Evolutionary conservation across 75 land plant species (phyloP).

Genomic region (Cunninghamia lanceolata): DNA sequence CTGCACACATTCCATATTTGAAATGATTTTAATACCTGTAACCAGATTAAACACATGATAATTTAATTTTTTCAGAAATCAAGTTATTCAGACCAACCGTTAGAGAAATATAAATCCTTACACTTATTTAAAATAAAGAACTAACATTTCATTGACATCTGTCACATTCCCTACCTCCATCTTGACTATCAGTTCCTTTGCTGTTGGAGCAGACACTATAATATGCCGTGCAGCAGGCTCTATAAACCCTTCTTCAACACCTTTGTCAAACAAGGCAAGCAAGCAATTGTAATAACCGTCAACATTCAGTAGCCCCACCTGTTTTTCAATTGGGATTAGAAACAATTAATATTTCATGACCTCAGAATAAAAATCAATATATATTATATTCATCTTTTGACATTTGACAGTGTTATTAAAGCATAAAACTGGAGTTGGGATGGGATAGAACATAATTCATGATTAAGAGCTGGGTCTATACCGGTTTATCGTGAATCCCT

Average conservation of each 20-base stretch:
- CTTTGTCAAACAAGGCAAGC: slow-evolving; percentile 81
- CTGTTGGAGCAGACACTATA: slow-evolving; percentile 75
- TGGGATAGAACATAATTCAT: background rate
- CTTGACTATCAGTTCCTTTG: slow-evolving; percentile 59
- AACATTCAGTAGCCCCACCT: slow-evolving; percentile 90
- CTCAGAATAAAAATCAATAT: background rate
- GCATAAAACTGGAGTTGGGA: background rate
- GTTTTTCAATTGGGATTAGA: background rate
- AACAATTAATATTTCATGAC: background rate
- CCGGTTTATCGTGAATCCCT: slow-evolving; percentile 51
- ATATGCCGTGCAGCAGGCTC: slow-evolving; percentile 66
- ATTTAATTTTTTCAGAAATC: background rate
- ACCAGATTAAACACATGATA: background rate
- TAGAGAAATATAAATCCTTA: background rate
- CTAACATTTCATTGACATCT: background rate
- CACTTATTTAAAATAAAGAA: background rate
- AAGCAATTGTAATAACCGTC: slow-evolving; percentile 86
- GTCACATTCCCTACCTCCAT: slow-evolving; percentile 62
- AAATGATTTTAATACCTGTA: background rate
- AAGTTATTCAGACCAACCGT: background rate
- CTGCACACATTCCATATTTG: slow-evolving; percentile 22
- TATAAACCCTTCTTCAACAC: slow-evolving; percentile 85
- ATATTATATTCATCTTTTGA: background rate
- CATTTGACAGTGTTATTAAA: background rate
- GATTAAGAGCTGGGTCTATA: slow-evolving; percentile 6